Base-by-base conservation (phyloP, 192 early-diverging fungal genomes). In the Rhizoclosmatium sp. region DNA sequence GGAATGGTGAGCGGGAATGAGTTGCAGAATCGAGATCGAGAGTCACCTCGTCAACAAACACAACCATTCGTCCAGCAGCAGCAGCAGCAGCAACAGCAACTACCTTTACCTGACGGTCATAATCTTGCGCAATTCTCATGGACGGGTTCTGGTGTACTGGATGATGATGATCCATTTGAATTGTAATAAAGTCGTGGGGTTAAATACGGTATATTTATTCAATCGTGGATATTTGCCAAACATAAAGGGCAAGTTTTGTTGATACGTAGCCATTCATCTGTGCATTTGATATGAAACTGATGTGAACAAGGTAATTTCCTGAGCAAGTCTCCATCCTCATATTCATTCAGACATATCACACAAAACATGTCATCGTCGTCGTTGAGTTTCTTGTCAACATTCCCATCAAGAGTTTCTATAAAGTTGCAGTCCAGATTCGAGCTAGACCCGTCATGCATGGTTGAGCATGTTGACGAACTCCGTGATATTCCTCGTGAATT, bases 191-290 rank as follows among this genome's bases (percentile, higher is more conserved):
- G 31, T 31, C 31, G 31, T 31, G 31, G 31, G 31, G 31, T 31
- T 31, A 31, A 31, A 31, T 31, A 31, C 31, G 31, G 31, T 31
- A 31, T 31, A 31, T 31, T 31, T 31, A 31, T 31, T 31, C 16
- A 7, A 7, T 54, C 51, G 9, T 54, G 51, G 16, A 54, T 54
- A 12, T 54, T 54, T 12, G 51, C 16, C 51, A 54, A 12, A 54
- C 94, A 95, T 49, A 94, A 84, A 19, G 94, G 94, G 73, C 94
- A 95, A 7, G 85, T 83, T 62, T 84, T 84, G 80, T 94, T 93
- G 62, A 93, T 80, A 46, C 86, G 86, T 49, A 95, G 84, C 94
- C 94, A 95, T 78, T 92, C 92, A 71, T 92, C 90, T 1, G 93
- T 92, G 78, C 94, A 95, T 9, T 69, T 21, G 2, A 69, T 44